Evolutionary conservation across 2,329 filamentous ascomycete species (phyloP), one percentile per base, ranked within the genome.

Genomic region (Penicillium psychrosexuale): DNA sequence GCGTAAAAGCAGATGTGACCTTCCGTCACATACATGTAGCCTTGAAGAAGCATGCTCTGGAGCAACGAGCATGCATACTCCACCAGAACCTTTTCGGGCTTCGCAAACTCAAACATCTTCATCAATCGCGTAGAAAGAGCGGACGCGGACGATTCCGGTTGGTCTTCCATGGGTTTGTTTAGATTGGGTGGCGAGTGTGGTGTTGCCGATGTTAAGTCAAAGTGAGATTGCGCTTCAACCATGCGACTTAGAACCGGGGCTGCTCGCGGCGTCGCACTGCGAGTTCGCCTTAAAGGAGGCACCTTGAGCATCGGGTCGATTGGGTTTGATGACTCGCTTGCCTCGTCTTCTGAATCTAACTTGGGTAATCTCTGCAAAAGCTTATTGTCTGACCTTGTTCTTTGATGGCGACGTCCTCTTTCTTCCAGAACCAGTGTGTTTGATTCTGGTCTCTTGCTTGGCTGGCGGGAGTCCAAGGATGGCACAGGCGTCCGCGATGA

Each of bases 1-100:
- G 94, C 91, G 70, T 97, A 97, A 72, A 97, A 99, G 75, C 92
- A 97, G 58, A 97, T 89, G 70, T 99, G 94, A 64, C 87, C 89
- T 58, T 88, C 81, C 0, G 94, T 97, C 67, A 99, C 90, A 75
- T 97, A 97, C 82, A 99, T 87, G 71, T 94, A 97, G 6, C 94
- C 94, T 69, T 97, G 91, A 8, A 97, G 81, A 30, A 97, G 78
- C 42, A 96, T 91, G 68, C 89, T 96, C 71, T 97, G 91, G 33
- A 97, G 77, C 37, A 97, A 78, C 86, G 91, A 97, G 75, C 93
- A 97, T 8, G 91, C 89, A 70, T 95, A 97, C 77, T 97, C 93
- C 84, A 71, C 86, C 58, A 96, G 85, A 22, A 97, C 90, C 57
- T 91, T 87, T 70, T 99, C 94, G 0, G 88, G 82, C 36, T 84